These are phyloP conservation scores for Dipteronia dyeriana DNA, from an alignment of 345 rosid genomes.

Conservation along the genomic window DNA sequence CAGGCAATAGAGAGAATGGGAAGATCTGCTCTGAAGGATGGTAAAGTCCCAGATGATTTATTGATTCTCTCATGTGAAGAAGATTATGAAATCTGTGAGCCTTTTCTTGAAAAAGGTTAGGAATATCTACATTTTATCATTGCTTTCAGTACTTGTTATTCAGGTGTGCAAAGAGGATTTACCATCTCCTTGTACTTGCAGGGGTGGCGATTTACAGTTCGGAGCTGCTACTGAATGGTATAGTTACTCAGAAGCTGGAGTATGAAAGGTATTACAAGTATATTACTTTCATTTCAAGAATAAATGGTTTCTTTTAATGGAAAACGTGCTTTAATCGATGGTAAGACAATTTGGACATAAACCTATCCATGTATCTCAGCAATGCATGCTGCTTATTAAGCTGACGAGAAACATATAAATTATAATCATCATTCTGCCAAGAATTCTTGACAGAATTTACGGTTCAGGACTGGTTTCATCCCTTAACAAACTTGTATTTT, in stretches of 20 bases:
- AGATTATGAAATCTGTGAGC: slow-evolving; percentile 54
- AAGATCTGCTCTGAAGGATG: slow-evolving; percentile 66
- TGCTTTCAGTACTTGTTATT: neutral
- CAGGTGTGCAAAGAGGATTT: neutral
- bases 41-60: slow-evolving; percentile 50
- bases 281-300: neutral
- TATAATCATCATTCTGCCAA: too few species aligned
- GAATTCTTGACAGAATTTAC: neutral
- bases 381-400: too few species aligned
- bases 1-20: slow-evolving; percentile 82
- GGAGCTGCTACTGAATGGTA: slow-evolving; percentile 83
- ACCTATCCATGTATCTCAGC: neutral
- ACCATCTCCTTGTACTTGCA: slow-evolving; percentile 28
- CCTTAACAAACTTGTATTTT: neutral
- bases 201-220: slow-evolving; percentile 81
- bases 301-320: neutral
- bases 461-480: neutral
- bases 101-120: slow-evolving; percentile 81
- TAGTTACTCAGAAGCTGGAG: slow-evolving; percentile 83
- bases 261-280: slow-evolving; percentile 60
- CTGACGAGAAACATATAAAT: too few species aligned
- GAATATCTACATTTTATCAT: neutral
- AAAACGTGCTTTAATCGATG: neutral
- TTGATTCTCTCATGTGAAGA: slow-evolving; percentile 85
- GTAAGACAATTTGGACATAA: neutral